Base-by-base conservation (phyloP, 2,329 filamentous ascomycete species). In the Trichoderma sp. region DNA sequence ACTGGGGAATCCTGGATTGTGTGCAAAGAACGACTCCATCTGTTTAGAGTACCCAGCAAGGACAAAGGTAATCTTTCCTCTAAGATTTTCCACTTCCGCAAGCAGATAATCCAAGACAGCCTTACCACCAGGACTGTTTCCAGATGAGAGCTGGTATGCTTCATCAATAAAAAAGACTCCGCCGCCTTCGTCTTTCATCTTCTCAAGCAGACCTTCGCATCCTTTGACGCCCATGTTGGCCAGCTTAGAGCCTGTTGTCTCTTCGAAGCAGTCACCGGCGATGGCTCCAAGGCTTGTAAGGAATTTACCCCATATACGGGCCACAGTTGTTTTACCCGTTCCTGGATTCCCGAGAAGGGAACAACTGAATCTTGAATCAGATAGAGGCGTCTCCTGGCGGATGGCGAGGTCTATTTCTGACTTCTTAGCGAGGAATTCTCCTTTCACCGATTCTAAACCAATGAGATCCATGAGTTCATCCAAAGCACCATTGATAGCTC, bases 281-380 rank as follows among this genome's bases (percentile, higher is more conserved):
- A 95, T 81, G 0, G 88, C 87, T 0, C 89, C 88, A 0, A 92
- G 79, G 0, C 87, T 84, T 0, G 84, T 83, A 0, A 95, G 80
- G 43, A 93, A 90, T 7, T 87, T 83, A 0, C 87, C 89, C 69
- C 92, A 94, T 0, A 91, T 79, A 0, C 91, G 84, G 0, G 92
- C 92, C 0, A 94, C 89, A 0, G 92, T 94, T 0, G 92, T 95
- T 80, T 94, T 94, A 86, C 90, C 91, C 68, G 91, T 94, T 4
- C 92, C 92, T 0, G 92, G 91, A 73, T 94, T 94, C 0, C 92
- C 92, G 0, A 94, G 79, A 3, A 94, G 78, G 0, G 85, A 84
- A 1, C 86, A 84, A 8, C 89, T 86, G 63, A 91, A 88, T 1
- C 92, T 81, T 70, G 93, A 89, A 0, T 81, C 78, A 0, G 78